phyloP scores from a whole-genome alignment of 1,284 basidiomycete genomes.

The Pyrrhoderma lamaoense region DNA sequence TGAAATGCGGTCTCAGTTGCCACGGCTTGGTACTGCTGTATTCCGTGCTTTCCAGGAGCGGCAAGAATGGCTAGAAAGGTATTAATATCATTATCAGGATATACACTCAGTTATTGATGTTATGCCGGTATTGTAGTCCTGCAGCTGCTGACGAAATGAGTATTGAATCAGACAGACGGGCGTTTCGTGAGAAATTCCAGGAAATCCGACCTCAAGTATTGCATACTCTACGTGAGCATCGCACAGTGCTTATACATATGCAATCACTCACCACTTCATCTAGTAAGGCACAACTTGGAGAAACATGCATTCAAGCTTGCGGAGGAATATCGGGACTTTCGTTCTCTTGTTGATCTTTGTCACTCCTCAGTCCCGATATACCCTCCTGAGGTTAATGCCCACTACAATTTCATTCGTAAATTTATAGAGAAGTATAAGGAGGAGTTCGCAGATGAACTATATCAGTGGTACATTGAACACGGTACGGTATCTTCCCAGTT shows the following conservation, averaged over 20 bases:
- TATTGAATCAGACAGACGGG: slow-evolving; percentile 44
- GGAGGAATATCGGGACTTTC: slow-evolving; percentile 81
- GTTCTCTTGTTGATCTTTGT: slow-evolving; percentile 75
- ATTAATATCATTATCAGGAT: not conserved
- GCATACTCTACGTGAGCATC: slow-evolving; percentile 62
- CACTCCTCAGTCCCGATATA: slow-evolving; percentile 54
- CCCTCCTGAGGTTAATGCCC: slow-evolving; percentile 55
- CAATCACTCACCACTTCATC: not conserved
- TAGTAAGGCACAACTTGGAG: slow-evolving; percentile 62
- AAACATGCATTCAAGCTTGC: slow-evolving; percentile 74
- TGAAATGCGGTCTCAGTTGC: slow-evolving; percentile 53
- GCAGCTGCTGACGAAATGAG: slow-evolving; percentile 38
- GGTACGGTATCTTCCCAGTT: slow-evolving; percentile 34
- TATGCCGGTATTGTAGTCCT: slow-evolving; percentile 29
- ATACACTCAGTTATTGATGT: not conserved
- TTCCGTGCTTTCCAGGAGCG: slow-evolving; percentile 72
- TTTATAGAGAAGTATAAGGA: slow-evolving; percentile 82
- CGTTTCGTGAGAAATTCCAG: slow-evolving; percentile 58
- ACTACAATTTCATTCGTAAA: slow-evolving; percentile 48
- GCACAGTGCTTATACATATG: slow-evolving; percentile 3
- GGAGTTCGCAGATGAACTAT: slow-evolving; percentile 83
- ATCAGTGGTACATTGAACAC: slow-evolving; percentile 80
- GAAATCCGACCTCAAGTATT: slow-evolving; percentile 66
- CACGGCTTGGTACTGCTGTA: slow-evolving; percentile 61
- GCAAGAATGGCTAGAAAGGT: slow-evolving; percentile 63